These are phyloP conservation scores for Aquilaria sinensis DNA, from an alignment of 345 rosid species.

Conservation along the genomic window DNA sequence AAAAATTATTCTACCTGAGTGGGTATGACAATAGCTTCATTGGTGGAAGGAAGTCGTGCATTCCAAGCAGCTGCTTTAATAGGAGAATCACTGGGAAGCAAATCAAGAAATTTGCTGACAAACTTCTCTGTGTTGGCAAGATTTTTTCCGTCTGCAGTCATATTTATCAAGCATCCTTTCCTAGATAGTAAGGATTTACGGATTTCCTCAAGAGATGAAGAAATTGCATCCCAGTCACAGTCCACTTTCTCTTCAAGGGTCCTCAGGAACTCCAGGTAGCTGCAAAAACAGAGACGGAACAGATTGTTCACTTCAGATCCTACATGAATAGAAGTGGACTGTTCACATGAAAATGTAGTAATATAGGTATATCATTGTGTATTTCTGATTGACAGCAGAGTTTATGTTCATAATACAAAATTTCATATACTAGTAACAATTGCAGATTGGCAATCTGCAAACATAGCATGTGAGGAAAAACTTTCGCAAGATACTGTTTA, in stretches of 20 bases:
- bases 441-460: too few species aligned
- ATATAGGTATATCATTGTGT: too few species aligned
- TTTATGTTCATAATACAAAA: too few species aligned
- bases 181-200: slow-evolving; percentile 67
- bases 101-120: slow-evolving; percentile 74
- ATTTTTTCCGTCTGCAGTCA: slow-evolving; percentile 82
- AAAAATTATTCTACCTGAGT: slow-evolving; percentile 55
- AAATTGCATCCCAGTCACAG: slow-evolving; percentile 82
- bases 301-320: too few species aligned
- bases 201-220: slow-evolving; percentile 87
- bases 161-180: slow-evolving; percentile 74
- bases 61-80: slow-evolving; percentile 45
- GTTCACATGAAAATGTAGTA: too few species aligned
- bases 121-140: slow-evolving; percentile 49
- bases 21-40: slow-evolving; percentile 93
- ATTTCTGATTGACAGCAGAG: too few species aligned
- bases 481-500: too few species aligned
- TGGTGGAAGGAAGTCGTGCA: slow-evolving; percentile 49
- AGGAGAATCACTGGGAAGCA: slow-evolving; percentile 65
- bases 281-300: slow-evolving; percentile 17
- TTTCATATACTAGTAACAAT: too few species aligned
- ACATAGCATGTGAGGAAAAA: too few species aligned
- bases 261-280: slow-evolving; percentile 80
- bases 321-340: too few species aligned
- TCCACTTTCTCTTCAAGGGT: slow-evolving; percentile 82